Evolutionary conservation across 768 basidiomycete species (phyloP).

Genomic region (Tylopilus plumbeoviolaceoides): DNA sequence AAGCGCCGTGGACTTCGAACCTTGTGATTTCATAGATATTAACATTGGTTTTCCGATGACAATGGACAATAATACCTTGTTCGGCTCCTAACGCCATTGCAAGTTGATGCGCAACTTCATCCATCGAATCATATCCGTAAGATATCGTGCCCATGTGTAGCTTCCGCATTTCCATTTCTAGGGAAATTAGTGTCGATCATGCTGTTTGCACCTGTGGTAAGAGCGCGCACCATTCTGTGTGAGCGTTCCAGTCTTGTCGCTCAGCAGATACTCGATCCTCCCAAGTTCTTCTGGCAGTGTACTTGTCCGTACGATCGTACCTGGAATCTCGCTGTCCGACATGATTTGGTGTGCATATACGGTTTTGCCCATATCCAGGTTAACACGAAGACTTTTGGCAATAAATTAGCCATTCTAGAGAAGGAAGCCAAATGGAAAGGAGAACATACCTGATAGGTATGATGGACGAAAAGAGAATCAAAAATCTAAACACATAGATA

Average conservation of each 20-base stretch:
- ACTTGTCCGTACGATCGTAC: slow-evolving; percentile 95
- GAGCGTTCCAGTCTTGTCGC: slow-evolving; percentile 96
- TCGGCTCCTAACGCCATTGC: slow-evolving; percentile 75
- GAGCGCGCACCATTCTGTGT: slow-evolving; percentile 83
- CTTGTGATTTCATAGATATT: slow-evolving; percentile 31
- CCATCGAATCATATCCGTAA: slow-evolving; percentile 96
- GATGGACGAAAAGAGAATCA: slow-evolving; percentile 97
- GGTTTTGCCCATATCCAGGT: slow-evolving; percentile 99
- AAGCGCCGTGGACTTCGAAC: slow-evolving; percentile 48
- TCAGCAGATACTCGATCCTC: slow-evolving; percentile 90
- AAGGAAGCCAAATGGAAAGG: not conserved
- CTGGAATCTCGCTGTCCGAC: slow-evolving; percentile 88
- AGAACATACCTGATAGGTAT: slow-evolving; percentile 92
- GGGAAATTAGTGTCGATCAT: not conserved
- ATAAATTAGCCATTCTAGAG: not conserved
- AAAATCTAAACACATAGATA: slow-evolving; percentile 92
- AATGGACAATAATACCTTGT: slow-evolving; percentile 35
- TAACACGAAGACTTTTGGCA: slow-evolving; percentile 80
- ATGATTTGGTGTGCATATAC: slow-evolving; percentile 96
- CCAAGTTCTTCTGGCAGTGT: slow-evolving; percentile 97
- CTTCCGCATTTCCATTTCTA: slow-evolving; percentile 99
- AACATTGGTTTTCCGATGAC: not conserved
- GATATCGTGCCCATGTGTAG: slow-evolving; percentile 99
- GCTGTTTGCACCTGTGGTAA: slow-evolving; percentile 22
- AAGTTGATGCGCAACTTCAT: slow-evolving; percentile 94